Percentiles rank a stretch among this genome's conserved stretches.
phyloP scores from a whole-genome alignment of 495 filamentous ascomycete genomes.

The Neurospora sublineolata region DNA sequence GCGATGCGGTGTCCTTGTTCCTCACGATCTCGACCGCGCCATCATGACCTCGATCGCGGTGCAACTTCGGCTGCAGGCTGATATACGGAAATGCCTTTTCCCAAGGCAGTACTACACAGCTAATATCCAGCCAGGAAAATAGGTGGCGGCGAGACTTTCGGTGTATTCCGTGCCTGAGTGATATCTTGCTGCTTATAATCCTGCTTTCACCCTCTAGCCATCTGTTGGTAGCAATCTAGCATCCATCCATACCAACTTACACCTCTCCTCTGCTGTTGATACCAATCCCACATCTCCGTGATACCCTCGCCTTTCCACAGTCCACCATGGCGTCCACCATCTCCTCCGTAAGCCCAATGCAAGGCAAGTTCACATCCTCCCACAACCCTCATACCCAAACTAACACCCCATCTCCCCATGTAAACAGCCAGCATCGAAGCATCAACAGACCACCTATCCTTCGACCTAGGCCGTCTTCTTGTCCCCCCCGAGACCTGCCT shows the following conservation, averaged over 20 bases:
- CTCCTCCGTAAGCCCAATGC: background rate
- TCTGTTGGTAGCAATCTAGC: background rate
- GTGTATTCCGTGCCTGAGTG: background rate
- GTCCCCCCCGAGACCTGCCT: slow-evolving; percentile 16
- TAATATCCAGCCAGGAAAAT: background rate
- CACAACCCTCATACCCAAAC: background rate
- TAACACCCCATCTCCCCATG: background rate
- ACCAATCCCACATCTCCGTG: background rate
- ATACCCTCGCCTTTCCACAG: background rate
- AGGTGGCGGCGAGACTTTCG: background rate
- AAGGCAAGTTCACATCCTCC: background rate
- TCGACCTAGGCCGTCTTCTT: slow-evolving; percentile 8
- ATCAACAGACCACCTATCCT: slow-evolving; percentile 7
- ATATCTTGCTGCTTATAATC: background rate
- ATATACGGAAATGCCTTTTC: background rate
- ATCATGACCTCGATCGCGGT: background rate
- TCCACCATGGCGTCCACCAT: background rate
- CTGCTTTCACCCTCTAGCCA: background rate
- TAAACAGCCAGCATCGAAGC: slow-evolving; percentile 15
- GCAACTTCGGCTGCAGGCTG: background rate
- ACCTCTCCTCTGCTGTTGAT: background rate
- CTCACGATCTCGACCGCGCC: background rate
- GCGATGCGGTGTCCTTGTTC: background rate
- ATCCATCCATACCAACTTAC: background rate
- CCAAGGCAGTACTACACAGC: background rate